Base-by-base conservation (phyloP, 1,139 yeast species). In the Candida sp. region DNA sequence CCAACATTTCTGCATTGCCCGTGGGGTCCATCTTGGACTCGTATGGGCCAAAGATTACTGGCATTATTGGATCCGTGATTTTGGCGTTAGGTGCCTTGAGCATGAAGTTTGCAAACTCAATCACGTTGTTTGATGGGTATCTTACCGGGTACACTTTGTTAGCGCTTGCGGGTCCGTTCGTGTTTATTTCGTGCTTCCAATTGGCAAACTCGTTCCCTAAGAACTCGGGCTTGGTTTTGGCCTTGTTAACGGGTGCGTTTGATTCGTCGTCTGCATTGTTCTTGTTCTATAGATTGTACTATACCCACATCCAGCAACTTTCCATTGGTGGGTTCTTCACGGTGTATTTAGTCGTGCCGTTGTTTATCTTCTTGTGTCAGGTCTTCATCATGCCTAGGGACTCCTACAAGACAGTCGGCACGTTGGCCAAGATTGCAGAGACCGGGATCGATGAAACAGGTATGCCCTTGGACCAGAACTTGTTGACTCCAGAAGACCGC, bases 1-100 rank as follows among this genome's bases (percentile, higher is more conserved):
- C 98, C n/a, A 92, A 91, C 63, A 82, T 88, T 6, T 83, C 87
- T 46, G 96, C 97, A 0, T 75, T 93, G 51, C 79, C 90, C 0
- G 96, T 92, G 7, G 98, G 98, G 0, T 79, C 84, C 39, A 77
- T 90, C 23, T 75, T 93, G 49, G 98, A 93, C 63, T 68, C 75
- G 22, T 85, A 77, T 62, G 98, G 98, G 0, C 97, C 98, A 4
- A 76, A 89, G 56, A 73, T 86, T 3, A 83, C 93, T 48, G 96
- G 96, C 0, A 70, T 88, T n/a, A 69, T 87, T 42, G 98, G 98
- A 1, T 75, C 94, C 0, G 44, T 74, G 1, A 65, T 87, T 47
- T 68, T 90, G 46, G 70, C 80, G 42, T 23, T 73, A 7, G 92
- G 93, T 2, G 67, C 88, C 4, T 49, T 80, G 9, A 66, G 75